A percentile compares a stretch with the other conserved stretches of the same genome.
These are phyloP conservation scores for Entophlyctis helioformis DNA, from an alignment of 192 early-diverging fungal genomes.

Conservation along the genomic window DNA sequence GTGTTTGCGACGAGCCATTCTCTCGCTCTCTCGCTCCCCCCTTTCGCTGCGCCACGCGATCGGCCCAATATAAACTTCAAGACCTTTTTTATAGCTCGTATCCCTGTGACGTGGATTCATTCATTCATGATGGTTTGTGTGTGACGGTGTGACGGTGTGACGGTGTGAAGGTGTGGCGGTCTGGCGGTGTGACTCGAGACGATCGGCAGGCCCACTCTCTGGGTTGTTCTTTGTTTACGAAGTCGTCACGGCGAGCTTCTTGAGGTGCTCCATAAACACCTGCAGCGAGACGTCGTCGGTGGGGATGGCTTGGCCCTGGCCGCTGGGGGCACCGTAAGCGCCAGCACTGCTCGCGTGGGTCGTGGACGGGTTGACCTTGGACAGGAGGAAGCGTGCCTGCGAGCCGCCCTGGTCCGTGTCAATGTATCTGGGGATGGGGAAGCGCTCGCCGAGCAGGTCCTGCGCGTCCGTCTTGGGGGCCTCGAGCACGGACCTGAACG, in stretches of 20 bases:
- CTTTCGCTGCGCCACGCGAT: too few species aligned
- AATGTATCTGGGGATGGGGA: slow-evolving; percentile 96
- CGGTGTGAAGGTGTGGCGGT: too few species aligned
- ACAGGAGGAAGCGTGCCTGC: slow-evolving; percentile 94
- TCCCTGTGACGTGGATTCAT: too few species aligned
- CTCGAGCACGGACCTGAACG: slow-evolving; percentile 86
- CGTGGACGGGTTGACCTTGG: slow-evolving; percentile 95
- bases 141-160: too few species aligned
- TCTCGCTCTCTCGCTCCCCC: too few species aligned
- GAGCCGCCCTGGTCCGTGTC: slow-evolving; percentile 93
- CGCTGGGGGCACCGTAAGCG: slow-evolving; percentile 12
- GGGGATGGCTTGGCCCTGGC: slow-evolving; percentile 78
- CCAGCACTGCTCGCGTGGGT: slow-evolving; percentile 60
- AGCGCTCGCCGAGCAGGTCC: slow-evolving; percentile 85
- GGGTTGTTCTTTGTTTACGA: too few species aligned
- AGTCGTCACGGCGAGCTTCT: slow-evolving; percentile 65
- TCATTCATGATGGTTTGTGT: too few species aligned
- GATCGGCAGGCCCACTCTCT: too few species aligned
- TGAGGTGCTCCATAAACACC: slow-evolving; percentile 93
- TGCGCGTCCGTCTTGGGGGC: slow-evolving; percentile 79
- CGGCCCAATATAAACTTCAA: too few species aligned
- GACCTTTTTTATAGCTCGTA: too few species aligned
- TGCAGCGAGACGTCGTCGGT: slow-evolving; percentile 98
- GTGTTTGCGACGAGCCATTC: too few species aligned
- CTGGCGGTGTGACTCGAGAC: too few species aligned